Evolutionary conservation across 768 basidiomycete species (phyloP), one percentile per base, ranked within the genome.

Genomic region (Scleroderma citrinum): DNA sequence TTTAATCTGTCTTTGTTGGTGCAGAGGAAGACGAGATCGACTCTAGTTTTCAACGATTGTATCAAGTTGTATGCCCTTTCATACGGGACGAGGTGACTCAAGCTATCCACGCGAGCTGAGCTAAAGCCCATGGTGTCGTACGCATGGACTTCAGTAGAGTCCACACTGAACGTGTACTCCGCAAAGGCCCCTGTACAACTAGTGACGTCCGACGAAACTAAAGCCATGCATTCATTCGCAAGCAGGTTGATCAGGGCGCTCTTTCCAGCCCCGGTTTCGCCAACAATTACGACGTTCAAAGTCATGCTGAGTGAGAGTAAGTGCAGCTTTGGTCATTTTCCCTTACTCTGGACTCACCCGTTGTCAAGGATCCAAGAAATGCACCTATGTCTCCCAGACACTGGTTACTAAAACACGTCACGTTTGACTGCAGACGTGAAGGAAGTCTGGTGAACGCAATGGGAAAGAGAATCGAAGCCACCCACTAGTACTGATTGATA

Each of bases 231-330:
- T 1, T 40, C 16, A 17, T 57, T 58, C 8, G 52, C 51, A 21
- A 71, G 38, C 58, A 71, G 58, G 55, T 70, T 71, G 40, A 70
- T 51, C 30, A 69, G 51, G 2, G 65, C 66, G 47, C 69, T 71
- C 47, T 71, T 71, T 10, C 58, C 60, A 17, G 50, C 21, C 17
- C 51, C 51, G 4, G 47, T 44, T 38, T 52, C 51, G 30, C 47
- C 51, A 20, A 48, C 47, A 13, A 52, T 26, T 3, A 52, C 19
- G 19, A 52, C 32, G 31, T 30, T 52, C 12, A 44, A 42, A 4
- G 23, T 14, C 46, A 16, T 46, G 7, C 34, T 46, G n/a, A 14
- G 11, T 36, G n/a, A 26, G 21, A 17, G 13, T 46, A 17, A 37
- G 17, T 20, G 5, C 29, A 6, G 10, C 36, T 16, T 16, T 19